These are phyloP conservation scores for Pyrenochaeta sp. DNA, from an alignment of 2,329 filamentous ascomycete genomes.

Conservation along the genomic window DNA sequence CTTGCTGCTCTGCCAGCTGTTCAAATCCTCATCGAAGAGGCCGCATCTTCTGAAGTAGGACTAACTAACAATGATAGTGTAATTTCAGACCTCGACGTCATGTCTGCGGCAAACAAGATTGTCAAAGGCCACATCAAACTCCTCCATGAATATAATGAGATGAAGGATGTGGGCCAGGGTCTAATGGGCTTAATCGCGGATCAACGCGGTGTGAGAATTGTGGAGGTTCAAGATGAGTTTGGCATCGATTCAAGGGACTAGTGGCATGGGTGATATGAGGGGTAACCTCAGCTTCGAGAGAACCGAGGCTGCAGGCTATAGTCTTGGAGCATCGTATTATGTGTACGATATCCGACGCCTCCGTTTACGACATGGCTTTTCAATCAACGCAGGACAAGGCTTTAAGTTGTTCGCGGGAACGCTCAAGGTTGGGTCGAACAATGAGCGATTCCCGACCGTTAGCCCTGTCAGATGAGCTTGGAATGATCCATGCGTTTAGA, in stretches of 20 bases:
- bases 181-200: constrained; percentile 74
- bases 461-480: no score
- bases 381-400: no score
- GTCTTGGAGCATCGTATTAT: no score
- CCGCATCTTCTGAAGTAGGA: constrained; percentile 27
- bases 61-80: constrained; percentile 25
- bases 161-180: constrained; percentile 72
- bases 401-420: no score
- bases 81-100: constrained; percentile 40
- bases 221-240: constrained; percentile 59
- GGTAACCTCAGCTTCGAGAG: no score
- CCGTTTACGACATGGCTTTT: no score
- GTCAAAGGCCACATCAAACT: constrained; percentile 71
- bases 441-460: no score
- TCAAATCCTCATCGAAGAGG: constrained; percentile 45
- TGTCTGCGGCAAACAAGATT: constrained; percentile 59
- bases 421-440: no score
- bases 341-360: no score
- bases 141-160: constrained; percentile 75
- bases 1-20: constrained; percentile 40
- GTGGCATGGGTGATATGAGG: constrained; percentile 15
- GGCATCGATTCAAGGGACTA: constrained; percentile 56
- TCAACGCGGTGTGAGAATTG: constrained; percentile 64
- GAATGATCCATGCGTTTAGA: no score
- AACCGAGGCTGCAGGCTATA: no score